Evolutionary conservation across 2,329 filamentous ascomycete species (phyloP).

Genomic region (Calonectria leucothoes): DNA sequence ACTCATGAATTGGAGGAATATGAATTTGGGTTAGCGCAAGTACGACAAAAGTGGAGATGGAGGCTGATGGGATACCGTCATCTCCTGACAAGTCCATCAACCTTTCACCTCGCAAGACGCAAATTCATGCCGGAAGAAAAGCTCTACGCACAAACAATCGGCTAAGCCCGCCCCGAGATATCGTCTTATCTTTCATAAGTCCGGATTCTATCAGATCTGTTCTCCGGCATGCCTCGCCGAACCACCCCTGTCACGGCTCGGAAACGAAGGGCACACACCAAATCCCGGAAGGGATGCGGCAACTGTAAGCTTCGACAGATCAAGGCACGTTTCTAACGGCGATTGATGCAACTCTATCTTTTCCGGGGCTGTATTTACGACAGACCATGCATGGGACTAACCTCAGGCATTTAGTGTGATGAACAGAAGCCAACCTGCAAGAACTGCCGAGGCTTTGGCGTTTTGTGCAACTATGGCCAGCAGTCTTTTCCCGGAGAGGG

Average conservation of each 20-base stretch:
- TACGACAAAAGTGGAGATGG: neutral
- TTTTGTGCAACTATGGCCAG: neutral
- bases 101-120: neutral
- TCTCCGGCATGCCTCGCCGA: neutral
- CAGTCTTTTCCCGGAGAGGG: neutral
- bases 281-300: neutral
- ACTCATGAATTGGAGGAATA: neutral
- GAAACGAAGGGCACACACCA: slow-evolving; percentile 1
- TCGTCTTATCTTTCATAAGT: neutral
- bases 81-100: neutral
- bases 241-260: neutral
- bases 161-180: too few relatives aligned
- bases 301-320: neutral
- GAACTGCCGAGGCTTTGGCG: neutral
- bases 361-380: neutral
- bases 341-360: neutral
- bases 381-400: neutral
- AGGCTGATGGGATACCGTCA: neutral
- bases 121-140: neutral
- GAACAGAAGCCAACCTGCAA: slow-evolving; percentile 2
- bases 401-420: neutral
- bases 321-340: neutral
- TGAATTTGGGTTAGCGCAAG: neutral
- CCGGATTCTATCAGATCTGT: neutral
- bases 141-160: neutral